Conservation (phyloP, 75 land plant genomes). For the Ceratopteris richardii region DNA sequence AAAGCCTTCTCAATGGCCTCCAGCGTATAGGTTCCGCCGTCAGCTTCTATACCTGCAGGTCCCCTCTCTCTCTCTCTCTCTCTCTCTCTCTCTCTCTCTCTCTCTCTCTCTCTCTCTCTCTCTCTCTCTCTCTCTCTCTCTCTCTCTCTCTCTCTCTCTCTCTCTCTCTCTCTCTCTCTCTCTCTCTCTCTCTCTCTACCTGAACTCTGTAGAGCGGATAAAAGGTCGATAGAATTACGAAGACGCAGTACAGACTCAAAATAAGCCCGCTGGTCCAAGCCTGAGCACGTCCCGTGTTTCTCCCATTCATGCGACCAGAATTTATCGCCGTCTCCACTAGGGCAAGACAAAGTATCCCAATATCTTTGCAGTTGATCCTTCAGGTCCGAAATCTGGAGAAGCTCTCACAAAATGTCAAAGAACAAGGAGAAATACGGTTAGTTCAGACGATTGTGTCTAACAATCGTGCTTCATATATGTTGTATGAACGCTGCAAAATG, state of each 20-base stretch:
- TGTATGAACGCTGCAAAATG: too few relatives aligned
- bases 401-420: too few relatives aligned
- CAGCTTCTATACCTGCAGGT: too few relatives aligned
- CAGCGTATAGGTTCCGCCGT: slow-evolving; percentile 28
- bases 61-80: background rate
- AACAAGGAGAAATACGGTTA: too few relatives aligned
- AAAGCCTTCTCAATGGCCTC: slow-evolving; percentile 36
- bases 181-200: too few relatives aligned
- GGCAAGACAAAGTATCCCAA: slow-evolving; percentile 71
- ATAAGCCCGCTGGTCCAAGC: slow-evolving; percentile 49
- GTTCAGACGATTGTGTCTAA: too few relatives aligned
- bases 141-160: too few relatives aligned
- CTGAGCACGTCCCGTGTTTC: slow-evolving; percentile 84
- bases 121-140: too few relatives aligned
- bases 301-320: slow-evolving; percentile 88
- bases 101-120: too few relatives aligned
- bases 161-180: too few relatives aligned
- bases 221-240: slow-evolving; percentile 29
- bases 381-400: slow-evolving; percentile 44
- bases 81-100: too few relatives aligned
- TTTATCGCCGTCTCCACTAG: slow-evolving; percentile 33
- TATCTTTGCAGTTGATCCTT: slow-evolving; percentile 19
- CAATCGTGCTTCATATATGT: too few relatives aligned
- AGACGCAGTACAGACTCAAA: slow-evolving; percentile 44
- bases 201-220: slow-evolving; percentile 29